Evolutionary conservation across 2,329 filamentous ascomycete species (phyloP), one percentile per base, ranked within the genome.

Genomic region (Trichoderma sp.): DNA sequence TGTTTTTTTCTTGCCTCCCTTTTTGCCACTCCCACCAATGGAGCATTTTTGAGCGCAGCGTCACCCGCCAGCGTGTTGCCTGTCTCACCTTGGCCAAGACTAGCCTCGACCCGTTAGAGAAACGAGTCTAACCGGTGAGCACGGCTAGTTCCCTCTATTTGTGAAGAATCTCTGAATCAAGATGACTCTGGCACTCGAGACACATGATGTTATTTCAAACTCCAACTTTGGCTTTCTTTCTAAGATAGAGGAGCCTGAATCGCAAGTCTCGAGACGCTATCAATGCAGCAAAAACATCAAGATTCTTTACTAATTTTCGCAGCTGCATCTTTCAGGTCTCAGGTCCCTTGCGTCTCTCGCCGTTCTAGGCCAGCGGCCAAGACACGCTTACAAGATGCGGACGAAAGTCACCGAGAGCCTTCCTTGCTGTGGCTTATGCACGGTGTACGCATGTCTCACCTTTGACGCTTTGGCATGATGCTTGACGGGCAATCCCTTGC

Each of bases 391-490:
- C 34, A 21, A 46, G 28, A 26, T 26, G n/a, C 3, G 39, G 39
- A n/a, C 6, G 16, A 43, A 43, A 43, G 39, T n/a, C 13, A 49
- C n/a, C 11, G 32, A 24, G 39, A 43, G 39, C 16, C 21, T n/a
- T 32, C 30, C 32, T 34, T 43, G 13, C 51, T 18, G 61, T 46
- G 34, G 37, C 49, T 18, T 46, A 58, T 43, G 52, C 52, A 59
- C 14, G 37, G 52, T 43, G 54, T 26, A 16, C 18, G 65, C 43
- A 59, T 67, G 65, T 60, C 65, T 67, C 46, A 59, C 54, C 4
- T 59, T 43, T 49, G 21, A 32, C 37, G 51, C 63, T 66, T 59
- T 66, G 54, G 63, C 39, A 59, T 66, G 52, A 59, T 59, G 28
- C 63, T 51, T 59, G n/a, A 66, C 30, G 21, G 21, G 30, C 24